Conservation (phyloP, 2,329 filamentous ascomycete species). For the Alternaria angustiovoidea region DNA sequence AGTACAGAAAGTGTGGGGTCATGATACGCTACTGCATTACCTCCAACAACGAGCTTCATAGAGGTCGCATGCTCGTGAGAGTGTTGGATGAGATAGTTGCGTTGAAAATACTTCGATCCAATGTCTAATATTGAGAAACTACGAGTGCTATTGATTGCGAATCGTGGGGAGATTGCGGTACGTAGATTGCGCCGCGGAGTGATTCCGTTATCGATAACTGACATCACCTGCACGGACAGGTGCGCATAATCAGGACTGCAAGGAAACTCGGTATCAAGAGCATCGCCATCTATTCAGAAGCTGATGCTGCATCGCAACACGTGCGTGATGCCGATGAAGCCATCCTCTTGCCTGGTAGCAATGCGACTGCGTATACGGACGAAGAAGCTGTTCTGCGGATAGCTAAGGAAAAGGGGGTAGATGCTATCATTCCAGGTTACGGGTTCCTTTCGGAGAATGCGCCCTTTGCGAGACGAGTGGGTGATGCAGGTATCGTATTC, state of each 20-base stretch:
- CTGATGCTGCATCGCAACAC: constrained; percentile 64
- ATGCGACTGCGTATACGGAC: constrained; percentile 61
- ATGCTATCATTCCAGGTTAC: constrained; percentile 72
- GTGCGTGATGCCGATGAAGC: constrained; percentile 63
- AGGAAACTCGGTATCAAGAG: constrained; percentile 60
- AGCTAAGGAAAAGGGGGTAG: constrained; percentile 58
- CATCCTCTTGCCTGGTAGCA: constrained; percentile 58
- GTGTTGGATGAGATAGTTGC: not conserved
- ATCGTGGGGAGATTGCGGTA: constrained; percentile 66
- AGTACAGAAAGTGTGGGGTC: constrained; percentile 11
- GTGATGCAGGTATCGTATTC: constrained; percentile 65
- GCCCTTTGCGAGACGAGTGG: constrained; percentile 64
- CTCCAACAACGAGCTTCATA: not conserved
- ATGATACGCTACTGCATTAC: not conserved
- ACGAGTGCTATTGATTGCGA: constrained; percentile 65
- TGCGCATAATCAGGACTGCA: constrained; percentile 62
- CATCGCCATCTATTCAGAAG: constrained; percentile 65
- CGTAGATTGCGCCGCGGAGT: constrained; percentile 2
- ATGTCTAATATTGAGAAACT: constrained; percentile 51
- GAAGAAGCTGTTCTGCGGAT: constrained; percentile 59
- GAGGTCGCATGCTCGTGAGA: not conserved
- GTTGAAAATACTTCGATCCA: not conserved
- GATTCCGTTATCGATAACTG: constrained; percentile 10
- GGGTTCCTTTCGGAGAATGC: constrained; percentile 72
- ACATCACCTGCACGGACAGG: constrained; percentile 33